phyloP scores from a whole-genome alignment of 208 protist species.

The Paratrypanosoma confusum region DNA sequence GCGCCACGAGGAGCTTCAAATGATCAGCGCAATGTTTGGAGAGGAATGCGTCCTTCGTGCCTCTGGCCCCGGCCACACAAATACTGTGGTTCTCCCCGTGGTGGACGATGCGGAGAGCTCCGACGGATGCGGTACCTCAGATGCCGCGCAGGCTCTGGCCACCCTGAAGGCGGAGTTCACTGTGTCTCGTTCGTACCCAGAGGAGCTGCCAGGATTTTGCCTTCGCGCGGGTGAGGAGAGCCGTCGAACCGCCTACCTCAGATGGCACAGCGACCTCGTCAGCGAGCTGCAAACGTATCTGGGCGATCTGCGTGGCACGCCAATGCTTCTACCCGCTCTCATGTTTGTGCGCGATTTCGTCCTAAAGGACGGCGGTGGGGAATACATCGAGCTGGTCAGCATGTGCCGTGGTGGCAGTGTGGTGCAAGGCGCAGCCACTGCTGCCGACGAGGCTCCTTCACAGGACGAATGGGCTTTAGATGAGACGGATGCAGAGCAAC shows the following conservation, averaged over 20 bases:
- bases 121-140: constrained; percentile 1
- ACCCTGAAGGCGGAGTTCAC: constrained; percentile 33
- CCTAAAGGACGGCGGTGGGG: background rate
- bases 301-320: constrained; percentile 24
- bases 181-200: constrained; percentile 39
- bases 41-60: constrained; percentile 21
- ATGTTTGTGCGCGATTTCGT: constrained; percentile 24
- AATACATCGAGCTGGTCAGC: background rate
- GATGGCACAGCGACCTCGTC: constrained; percentile 38
- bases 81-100: constrained; percentile 12
- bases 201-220: constrained; percentile 27
- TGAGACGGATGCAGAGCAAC: background rate
- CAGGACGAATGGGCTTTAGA: no score
- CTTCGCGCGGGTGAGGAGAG: constrained; percentile 31
- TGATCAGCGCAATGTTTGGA: constrained; percentile 65
- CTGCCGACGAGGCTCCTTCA: no score
- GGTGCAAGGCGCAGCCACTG: no score
- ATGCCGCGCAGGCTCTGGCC: constrained; percentile 12
- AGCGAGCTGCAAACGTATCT: constrained; percentile 23
- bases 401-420: no score
- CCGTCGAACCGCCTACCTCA: constrained; percentile 35
- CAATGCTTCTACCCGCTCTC: constrained; percentile 54
- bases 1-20: constrained; percentile 54
- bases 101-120: constrained; percentile 19
- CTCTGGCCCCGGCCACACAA: constrained; percentile 3